Evolutionary conservation across 257 asterid species (phyloP), one percentile per base, ranked within the genome.

Genomic region (Gentiana straminea): DNA sequence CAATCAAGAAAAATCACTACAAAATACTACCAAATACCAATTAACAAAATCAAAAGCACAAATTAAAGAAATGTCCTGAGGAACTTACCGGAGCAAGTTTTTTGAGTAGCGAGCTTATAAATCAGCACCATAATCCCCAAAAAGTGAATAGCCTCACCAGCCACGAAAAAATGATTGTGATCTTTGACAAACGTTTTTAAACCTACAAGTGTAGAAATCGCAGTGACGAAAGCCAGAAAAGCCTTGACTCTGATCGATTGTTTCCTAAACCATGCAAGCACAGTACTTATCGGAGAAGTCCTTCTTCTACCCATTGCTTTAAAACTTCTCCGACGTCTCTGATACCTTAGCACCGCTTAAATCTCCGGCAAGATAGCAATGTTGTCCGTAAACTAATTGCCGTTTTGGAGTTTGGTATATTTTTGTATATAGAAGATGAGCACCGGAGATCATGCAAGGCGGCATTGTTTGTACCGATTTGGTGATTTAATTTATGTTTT

Each of bases 161-260:
- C 75, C 33, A 86, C 65, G 41, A 79, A 89, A 51, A 89, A 89
- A 7, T 78, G 83, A 65, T 64, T 78, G 60, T 73, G 78, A 39
- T 86, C 75, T 51, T 44, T 77, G 39, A 89, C 72, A 55, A 74
- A 64, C 8, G 71, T 52, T 60, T 73, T 89, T 32, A 89, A 86
- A 66, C 86, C 86, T 76, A 81, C 81, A 69, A 89, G 68, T 13
- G 81, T 68, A 59, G 57, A 34, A 36, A 78, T 51, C 60, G 58
- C 64, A 44, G 57, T 5, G 33, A 60, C 60, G 36, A 69, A 75
- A 39, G 79, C 95, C 75, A 89, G 11, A 38, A 74, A 70, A 3
- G 70, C 49, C 76, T 89, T 80, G 60, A 86, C 94, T 72, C 81
- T 89, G 3, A 73, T 74, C 6, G 95, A 86, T 76, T 83, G 91